Conservation (phyloP, 495 filamentous ascomycete species). For the Hypoxylon perforatum region DNA sequence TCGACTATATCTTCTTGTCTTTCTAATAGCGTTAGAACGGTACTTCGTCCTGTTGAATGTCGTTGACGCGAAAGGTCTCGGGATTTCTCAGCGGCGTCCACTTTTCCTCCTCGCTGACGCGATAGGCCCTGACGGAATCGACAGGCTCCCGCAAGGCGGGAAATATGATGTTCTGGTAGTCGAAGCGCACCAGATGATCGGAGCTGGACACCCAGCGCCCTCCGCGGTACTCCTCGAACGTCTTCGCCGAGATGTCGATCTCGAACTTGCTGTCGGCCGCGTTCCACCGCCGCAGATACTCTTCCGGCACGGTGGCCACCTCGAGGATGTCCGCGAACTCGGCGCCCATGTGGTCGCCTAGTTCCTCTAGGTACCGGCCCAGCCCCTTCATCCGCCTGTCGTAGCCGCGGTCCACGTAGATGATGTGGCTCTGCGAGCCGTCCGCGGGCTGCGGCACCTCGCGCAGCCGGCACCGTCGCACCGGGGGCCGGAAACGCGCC, state of each 20-base stretch:
- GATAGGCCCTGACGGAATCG: background rate
- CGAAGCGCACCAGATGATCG: conserved; percentile 26
- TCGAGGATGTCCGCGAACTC: conserved; percentile 15
- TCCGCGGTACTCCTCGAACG: conserved; percentile 36
- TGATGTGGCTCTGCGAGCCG: conserved; percentile 31
- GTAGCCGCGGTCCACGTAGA: conserved; percentile 27
- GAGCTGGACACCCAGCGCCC: conserved; percentile 31
- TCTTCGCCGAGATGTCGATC: conserved; percentile 14
- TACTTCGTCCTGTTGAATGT: conserved; percentile 36
- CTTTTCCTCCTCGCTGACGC: conserved; percentile 20
- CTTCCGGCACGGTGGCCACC: background rate
- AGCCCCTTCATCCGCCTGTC: conserved; percentile 27
- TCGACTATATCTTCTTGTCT: too few relatives aligned
- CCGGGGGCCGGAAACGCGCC: conserved; percentile 19
- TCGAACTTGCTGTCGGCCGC: conserved; percentile 9
- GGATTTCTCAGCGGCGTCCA: conserved; percentile 36
- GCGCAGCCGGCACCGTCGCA: conserved; percentile 25
- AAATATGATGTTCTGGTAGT: conserved; percentile 8
- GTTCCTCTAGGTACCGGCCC: conserved; percentile 19
- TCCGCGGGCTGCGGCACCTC: background rate
- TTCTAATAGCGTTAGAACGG: background rate
- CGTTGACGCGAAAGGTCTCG: conserved; percentile 38
- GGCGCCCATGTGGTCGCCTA: conserved; percentile 10
- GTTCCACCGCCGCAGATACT: conserved; percentile 20
- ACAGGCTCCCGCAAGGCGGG: background rate